These are phyloP conservation scores for Coemansia sp. DNA, from an alignment of 192 early-diverging fungal genomes.

Conservation along the genomic window DNA sequence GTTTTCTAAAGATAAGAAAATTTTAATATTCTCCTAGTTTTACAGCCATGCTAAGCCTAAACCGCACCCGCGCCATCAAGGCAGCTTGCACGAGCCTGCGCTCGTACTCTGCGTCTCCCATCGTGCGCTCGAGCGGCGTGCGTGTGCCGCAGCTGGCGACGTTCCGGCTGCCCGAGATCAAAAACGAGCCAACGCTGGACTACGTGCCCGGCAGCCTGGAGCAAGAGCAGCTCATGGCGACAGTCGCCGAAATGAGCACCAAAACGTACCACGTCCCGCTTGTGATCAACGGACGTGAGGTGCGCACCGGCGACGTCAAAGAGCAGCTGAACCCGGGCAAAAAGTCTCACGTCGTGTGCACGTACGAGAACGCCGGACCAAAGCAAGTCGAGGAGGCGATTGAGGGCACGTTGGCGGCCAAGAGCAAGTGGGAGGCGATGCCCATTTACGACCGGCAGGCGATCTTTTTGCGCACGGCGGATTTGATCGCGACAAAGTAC, in stretches of 20 bases:
- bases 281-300: constrained; percentile 84
- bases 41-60: constrained; percentile 25
- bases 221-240: constrained; percentile 68
- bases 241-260: constrained; percentile 73
- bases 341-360: constrained; percentile 74
- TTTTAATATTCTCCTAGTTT: not conserved
- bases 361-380: constrained; percentile 80
- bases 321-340: constrained; percentile 83
- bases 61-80: constrained; percentile 12
- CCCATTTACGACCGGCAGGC: constrained; percentile 92
- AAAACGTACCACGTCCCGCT: constrained; percentile 73
- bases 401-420: constrained; percentile 78
- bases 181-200: constrained; percentile 84
- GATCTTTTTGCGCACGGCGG: constrained; percentile 98
- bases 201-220: constrained; percentile 78
- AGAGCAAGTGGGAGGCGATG: constrained; percentile 87
- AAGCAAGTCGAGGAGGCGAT: constrained; percentile 78
- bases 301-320: constrained; percentile 63
- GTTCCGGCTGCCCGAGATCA: constrained; percentile 78
- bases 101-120: constrained; percentile 15
- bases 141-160: constrained; percentile 66
- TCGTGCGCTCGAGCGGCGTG: constrained; percentile 23
- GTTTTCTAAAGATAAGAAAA: not conserved
- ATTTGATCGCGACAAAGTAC: constrained; percentile 86
- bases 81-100: constrained; percentile 7